These are phyloP conservation scores for Lactarius deliciosus DNA, from an alignment of 768 basidiomycete species.

Conservation along the genomic window DNA sequence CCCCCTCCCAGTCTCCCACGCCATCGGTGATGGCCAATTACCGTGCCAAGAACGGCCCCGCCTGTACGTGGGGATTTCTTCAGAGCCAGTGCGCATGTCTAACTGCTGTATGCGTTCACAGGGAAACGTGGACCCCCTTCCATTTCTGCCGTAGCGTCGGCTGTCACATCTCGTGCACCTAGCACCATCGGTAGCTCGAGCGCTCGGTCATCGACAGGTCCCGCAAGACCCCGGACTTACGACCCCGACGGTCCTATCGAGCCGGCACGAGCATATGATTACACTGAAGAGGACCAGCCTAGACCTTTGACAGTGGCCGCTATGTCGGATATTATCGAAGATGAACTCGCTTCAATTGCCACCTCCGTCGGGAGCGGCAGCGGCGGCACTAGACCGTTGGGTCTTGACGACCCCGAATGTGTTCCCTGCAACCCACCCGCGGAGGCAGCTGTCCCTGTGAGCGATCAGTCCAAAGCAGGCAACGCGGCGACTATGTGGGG, in stretches of 20 bases:
- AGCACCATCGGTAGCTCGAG: background rate
- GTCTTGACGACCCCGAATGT: background rate
- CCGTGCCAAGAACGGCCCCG: background rate
- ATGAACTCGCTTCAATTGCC: background rate
- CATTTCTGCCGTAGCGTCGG: background rate
- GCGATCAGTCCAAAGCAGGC: background rate
- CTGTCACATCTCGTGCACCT: background rate
- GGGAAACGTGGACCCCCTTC: conserved; percentile 8
- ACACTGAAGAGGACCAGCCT: conserved; percentile 8
- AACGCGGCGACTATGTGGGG: background rate
- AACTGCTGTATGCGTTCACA: background rate
- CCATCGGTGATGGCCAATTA: background rate
- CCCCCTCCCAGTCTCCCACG: background rate
- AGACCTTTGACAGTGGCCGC: background rate
- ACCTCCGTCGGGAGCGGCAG: background rate
- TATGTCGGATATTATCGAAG: background rate
- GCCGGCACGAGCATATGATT: background rate
- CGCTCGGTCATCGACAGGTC: background rate
- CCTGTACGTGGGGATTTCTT: background rate
- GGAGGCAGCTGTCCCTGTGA: background rate
- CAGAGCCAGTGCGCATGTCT: background rate
- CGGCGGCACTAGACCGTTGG: background rate
- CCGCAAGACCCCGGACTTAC: background rate
- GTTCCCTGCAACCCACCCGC: background rate
- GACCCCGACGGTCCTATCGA: background rate